phyloP scores from a whole-genome alignment of 176 grass and related monocot genomes.

The Eragrostis curvula region DNA sequence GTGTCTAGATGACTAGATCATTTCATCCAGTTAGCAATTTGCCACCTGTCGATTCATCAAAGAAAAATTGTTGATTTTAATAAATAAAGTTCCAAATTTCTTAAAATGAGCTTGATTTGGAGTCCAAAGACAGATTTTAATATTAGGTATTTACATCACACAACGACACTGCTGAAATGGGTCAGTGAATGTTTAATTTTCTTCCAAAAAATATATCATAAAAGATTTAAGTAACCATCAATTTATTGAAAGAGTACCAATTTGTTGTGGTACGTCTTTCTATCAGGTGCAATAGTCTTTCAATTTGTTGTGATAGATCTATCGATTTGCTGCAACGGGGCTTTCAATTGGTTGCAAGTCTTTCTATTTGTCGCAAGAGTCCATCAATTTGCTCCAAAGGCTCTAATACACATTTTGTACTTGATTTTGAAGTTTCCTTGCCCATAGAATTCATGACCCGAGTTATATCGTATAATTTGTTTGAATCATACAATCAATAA shows the following conservation, averaged over 20 bases:
- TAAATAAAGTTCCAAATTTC: no score
- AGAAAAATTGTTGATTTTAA: no score
- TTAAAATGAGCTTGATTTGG: not conserved
- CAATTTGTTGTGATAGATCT: constrained; percentile 9
- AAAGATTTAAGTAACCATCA: not conserved
- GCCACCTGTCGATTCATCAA: no score
- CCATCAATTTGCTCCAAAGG: not conserved
- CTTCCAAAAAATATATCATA: not conserved
- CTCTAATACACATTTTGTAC: no score
- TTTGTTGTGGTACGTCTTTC: not conserved
- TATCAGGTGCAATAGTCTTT: not conserved
- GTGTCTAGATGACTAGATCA: no score
- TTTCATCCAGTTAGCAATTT: no score
- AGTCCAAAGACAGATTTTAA: not conserved
- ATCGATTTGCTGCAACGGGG: not conserved
- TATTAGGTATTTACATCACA: not conserved
- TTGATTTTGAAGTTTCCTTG: not conserved
- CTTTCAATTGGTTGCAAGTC: not conserved
- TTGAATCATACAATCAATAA: no score
- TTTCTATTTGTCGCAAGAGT: not conserved
- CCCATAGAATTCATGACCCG: no score
- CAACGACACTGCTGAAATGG: not conserved
- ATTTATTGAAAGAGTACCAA: not conserved
- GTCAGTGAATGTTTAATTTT: not conserved
- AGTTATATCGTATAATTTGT: no score